Percentiles rank a stretch among this genome's conserved stretches.
phyloP scores from a whole-genome alignment of 176 grass and related monocot genomes.

The Musa troglodytarum region DNA sequence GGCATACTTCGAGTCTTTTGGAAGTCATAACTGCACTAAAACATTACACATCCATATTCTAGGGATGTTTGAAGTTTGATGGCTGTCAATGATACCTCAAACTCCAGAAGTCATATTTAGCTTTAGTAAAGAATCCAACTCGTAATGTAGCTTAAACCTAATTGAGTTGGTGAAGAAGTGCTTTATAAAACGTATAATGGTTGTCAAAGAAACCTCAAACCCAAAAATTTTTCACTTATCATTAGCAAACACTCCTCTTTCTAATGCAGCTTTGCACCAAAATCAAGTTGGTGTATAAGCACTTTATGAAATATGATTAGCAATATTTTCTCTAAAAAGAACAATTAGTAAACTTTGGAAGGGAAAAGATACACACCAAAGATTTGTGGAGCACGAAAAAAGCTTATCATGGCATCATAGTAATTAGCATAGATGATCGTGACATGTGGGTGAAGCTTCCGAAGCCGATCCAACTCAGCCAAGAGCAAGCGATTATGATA shows the following conservation, averaged over 20 bases:
- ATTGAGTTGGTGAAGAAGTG: no score
- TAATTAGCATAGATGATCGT: conserved; percentile 29
- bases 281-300: background rate
- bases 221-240: background rate
- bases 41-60: no score
- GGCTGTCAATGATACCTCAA: background rate
- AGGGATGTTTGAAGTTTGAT: background rate
- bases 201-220: background rate
- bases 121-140: no score
- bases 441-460: background rate
- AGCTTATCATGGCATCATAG: conserved; percentile 11
- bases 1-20: background rate
- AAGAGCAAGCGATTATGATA: conserved; percentile 26
- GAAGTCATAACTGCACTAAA: background rate
- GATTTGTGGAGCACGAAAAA: conserved; percentile 1
- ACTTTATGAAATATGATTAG: background rate
- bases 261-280: background rate
- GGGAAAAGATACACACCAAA: background rate
- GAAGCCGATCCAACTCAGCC: background rate
- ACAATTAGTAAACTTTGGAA: no score
- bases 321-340: background rate
- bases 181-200: background rate
- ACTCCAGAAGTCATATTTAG: background rate
- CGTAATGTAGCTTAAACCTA: no score
- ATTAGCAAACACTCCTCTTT: background rate